Base-by-base conservation (phyloP, 345 rosid genomes). In the Melaleuca quinquenervia region DNA sequence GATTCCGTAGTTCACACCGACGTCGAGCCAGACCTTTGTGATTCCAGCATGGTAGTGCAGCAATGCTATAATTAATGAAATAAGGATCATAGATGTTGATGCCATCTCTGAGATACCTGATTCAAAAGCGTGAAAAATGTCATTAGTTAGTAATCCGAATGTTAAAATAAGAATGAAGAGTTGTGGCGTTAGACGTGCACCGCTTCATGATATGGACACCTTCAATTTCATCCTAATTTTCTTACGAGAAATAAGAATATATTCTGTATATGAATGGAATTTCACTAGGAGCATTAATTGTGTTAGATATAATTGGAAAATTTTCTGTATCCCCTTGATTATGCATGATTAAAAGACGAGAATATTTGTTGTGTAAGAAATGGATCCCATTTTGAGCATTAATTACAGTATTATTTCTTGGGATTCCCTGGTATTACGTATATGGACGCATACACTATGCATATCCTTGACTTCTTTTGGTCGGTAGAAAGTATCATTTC, bases 1-100 rank as follows among this genome's bases (percentile, higher is more conserved):
- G 22, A 52, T 76, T 15, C 88, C 90, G 45, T 86, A 88, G 82
- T 82, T 83, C 82, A 88, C 54, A 3, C 88, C 87, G 36, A 85
- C 8, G 26, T 36, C 78, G 0, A n/a, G 14, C 70, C 5, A 18
- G 5, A 26, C 78, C 3, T 32, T 2, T 5, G 24, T 21, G 12
- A 70, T 70, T 32, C 78, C 22, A 24, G 9, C 36, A 18, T 70
- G 26, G 78, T 70, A 70, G 78, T 32, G 7, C 1, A 18, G 78
- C 78, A 18, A 32, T 32, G 48, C 78, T 32, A 5, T 48, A 1
- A 5, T 18, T 1, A 13, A 18, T 70, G 32, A 48, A 32, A 64
- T 5, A 48, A 70, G 78, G 78, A 70, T 70, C 24, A 41, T 20
- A 48, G 36, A 70, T 32, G 48, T 5, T 0, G 78, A 11, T 36